Conservation (phyloP, 495 filamentous ascomycete genomes). For the Aspergillus diversus region DNA sequence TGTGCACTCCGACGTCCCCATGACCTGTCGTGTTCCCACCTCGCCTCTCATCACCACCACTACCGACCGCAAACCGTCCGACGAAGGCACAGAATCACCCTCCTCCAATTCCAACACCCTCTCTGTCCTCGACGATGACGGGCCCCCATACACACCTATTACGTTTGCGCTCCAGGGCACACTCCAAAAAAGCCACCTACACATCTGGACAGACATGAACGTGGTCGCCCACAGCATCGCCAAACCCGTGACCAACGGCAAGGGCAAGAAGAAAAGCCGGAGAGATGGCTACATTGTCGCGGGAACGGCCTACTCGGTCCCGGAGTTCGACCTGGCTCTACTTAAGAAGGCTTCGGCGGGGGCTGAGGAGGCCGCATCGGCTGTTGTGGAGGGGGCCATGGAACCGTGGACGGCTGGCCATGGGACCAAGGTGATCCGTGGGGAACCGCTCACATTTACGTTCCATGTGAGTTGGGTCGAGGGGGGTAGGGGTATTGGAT, state of each 20-base stretch:
- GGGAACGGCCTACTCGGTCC: conserved; percentile 83
- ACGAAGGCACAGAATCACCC: background rate
- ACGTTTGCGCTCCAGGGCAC: conserved; percentile 89
- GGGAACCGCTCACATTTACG: conserved; percentile 77
- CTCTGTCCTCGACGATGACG: conserved; percentile 42
- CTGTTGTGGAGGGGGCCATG: conserved; percentile 42
- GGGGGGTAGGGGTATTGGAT: conserved; percentile 57
- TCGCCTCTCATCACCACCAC: conserved; percentile 37
- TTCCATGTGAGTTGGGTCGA: conserved; percentile 89
- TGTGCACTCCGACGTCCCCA: conserved; percentile 92
- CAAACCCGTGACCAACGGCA: conserved; percentile 35
- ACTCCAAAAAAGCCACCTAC: conserved; percentile 85
- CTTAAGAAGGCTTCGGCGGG: conserved; percentile 8
- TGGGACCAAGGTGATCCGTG: conserved; percentile 74
- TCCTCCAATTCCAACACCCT: conserved; percentile 21
- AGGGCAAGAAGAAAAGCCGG: conserved; percentile 22
- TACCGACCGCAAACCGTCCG: conserved; percentile 11
- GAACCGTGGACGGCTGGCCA: conserved; percentile 52
- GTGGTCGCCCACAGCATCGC: conserved; percentile 75
- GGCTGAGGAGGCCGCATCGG: conserved; percentile 36
- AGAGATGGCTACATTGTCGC: conserved; percentile 68
- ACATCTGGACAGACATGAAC: conserved; percentile 88
- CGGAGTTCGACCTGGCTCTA: conserved; percentile 58
- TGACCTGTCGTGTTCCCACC: conserved; percentile 88
- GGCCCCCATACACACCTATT: conserved; percentile 60